Evolutionary conservation across 169 alveolate genomes (phyloP).

Genomic region (Cryptosporidium baileyi): DNA sequence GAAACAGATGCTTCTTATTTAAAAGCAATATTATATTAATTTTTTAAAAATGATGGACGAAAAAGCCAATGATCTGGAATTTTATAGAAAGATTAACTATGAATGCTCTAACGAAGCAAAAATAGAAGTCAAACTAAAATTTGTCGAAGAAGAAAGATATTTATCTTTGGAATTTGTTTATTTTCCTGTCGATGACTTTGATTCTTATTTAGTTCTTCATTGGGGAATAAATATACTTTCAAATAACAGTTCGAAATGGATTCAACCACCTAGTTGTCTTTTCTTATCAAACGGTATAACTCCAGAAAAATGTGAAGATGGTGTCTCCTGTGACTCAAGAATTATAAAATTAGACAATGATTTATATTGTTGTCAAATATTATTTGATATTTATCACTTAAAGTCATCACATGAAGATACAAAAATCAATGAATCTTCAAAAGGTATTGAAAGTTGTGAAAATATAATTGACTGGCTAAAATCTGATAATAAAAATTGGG

Average conservation of each 20-base stretch:
- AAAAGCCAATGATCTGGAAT: not conserved
- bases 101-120: constrained; percentile 33
- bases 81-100: not conserved
- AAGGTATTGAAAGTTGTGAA: constrained; percentile 41
- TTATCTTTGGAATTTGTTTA: not conserved
- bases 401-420: not conserved
- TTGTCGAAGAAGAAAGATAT: not conserved
- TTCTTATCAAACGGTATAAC: constrained; percentile 34
- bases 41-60: not conserved
- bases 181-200: not conserved
- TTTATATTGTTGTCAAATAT: constrained; percentile 2
- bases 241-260: constrained; percentile 13
- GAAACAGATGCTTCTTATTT: not conserved
- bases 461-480: constrained; percentile 7
- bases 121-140: not conserved
- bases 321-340: constrained; percentile 20
- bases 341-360: not conserved
- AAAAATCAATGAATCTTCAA: not conserved
- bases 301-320: constrained; percentile 31
- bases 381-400: constrained; percentile 1
- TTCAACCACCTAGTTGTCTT: constrained; percentile 41
- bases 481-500: constrained; percentile 31
- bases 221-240: constrained; percentile 42
- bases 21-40: not conserved
- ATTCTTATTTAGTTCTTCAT: not conserved